phyloP scores from a whole-genome alignment of 345 rosid genomes.

The Anacardium occidentale region DNA sequence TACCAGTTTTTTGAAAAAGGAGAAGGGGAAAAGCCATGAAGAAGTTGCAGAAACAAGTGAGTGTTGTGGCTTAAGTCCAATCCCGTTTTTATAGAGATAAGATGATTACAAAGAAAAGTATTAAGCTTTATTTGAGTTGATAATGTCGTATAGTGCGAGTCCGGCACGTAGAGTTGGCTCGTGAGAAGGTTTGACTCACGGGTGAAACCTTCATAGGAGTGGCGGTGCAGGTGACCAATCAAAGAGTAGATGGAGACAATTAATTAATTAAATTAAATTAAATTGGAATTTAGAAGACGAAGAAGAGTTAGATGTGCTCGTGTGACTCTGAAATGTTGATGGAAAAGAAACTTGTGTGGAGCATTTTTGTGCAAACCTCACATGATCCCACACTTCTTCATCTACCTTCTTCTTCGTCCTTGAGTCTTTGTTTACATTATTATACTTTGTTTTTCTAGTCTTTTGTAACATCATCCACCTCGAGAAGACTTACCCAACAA shows the following conservation, averaged over 20 bases:
- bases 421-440: neutral
- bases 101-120: neutral
- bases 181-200: constrained; percentile 37
- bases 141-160: neutral
- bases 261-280: neutral
- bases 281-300: neutral
- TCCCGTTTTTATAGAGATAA: constrained; percentile 23
- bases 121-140: neutral
- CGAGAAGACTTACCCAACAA: too few relatives aligned
- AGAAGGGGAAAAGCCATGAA: neutral
- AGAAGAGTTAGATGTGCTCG: constrained; percentile 37
- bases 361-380: constrained; percentile 4
- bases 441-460: neutral
- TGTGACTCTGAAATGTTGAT: constrained; percentile 32
- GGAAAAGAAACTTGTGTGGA: neutral
- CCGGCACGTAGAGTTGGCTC: constrained; percentile 25
- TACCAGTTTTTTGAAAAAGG: neutral
- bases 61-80: neutral
- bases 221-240: constrained; percentile 20
- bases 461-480: too few relatives aligned
- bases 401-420: neutral
- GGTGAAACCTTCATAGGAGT: constrained; percentile 20
- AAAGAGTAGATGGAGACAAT: neutral
- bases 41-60: neutral
- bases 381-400: neutral